Base-by-base conservation (phyloP, 768 basidiomycete genomes). In the Lentinula guzmanii region DNA sequence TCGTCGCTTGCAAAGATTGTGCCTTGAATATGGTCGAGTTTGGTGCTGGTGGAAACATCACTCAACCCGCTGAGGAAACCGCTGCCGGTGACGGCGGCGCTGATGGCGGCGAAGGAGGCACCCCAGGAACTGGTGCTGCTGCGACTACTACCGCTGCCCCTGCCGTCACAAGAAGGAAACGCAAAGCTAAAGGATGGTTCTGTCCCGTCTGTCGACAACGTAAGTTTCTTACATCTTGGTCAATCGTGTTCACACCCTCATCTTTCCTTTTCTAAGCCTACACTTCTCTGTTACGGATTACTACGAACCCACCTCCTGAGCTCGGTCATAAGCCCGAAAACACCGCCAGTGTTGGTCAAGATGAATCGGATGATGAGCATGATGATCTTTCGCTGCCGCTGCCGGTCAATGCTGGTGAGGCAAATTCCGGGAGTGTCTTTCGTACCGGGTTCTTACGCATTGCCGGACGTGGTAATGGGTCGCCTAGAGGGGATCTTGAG, bases 1-100 rank as follows among this genome's bases (percentile, higher is more conserved):
- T 98, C 34, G 95, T 98, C 61, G 95, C 95, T 4, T 98, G 95
- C 77, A 88, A 91, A 68, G 95, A 96, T 51, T 98, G 95, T 69
- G 95, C 95, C 0, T 74, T 97, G 57, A 96, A 96, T 70, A 98
- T 98, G 95, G 89, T 98, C 53, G 95, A 98, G 72, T 98, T 94
- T 70, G 95, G 95, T 33, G 95, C 95, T 0, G 95, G 95, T 2
- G 95, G 95, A 2, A 87, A 81, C 52, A 90, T 96, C 54, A 82
- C 80, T n/a, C 86, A 91, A 56, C 67, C 75, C 2, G 77, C 80
- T 6, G 79, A 79, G 11, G 71, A 66, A 24, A 50, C 65, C 8
- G 33, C 58, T 54, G 69, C 76, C 0, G 75, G 73, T 1, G 67
- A 71, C 2, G 67, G 70, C 5, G 69, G 70, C 31, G 63, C 71